Conservation (phyloP, 352 stramenopile species). For the Globisporangium takayamanum region DNA sequence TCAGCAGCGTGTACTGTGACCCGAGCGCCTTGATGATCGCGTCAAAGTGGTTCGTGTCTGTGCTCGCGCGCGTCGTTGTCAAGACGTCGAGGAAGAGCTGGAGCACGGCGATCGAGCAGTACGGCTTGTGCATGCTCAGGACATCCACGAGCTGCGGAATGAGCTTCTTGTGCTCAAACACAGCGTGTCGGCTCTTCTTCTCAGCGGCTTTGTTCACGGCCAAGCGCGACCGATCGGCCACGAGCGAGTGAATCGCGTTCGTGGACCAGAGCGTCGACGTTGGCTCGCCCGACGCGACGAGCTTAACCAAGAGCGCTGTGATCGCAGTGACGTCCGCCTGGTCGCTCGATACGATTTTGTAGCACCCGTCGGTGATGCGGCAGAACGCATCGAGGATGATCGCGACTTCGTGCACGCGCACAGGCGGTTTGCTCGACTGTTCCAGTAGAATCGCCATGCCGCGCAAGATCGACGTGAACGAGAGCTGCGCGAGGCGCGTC, state of each 20-base stretch:
- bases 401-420: conserved; percentile 56
- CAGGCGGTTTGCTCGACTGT: conserved; percentile 53
- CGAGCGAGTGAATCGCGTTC: conserved; percentile 54
- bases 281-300: conserved; percentile 40
- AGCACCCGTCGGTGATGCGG: conserved; percentile 66
- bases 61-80: conserved; percentile 48
- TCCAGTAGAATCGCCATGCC: conserved; percentile 59
- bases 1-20: conserved; percentile 35
- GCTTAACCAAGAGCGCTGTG: conserved; percentile 33
- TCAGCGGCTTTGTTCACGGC: conserved; percentile 36
- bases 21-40: conserved; percentile 58
- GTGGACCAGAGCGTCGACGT: conserved; percentile 56
- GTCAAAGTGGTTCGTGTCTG: conserved; percentile 75
- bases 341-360: conserved; percentile 45
- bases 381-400: conserved; percentile 70
- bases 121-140: conserved; percentile 39
- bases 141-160: conserved; percentile 47
- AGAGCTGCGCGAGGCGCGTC: conserved; percentile 45
- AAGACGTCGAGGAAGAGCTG: conserved; percentile 61
- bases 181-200: conserved; percentile 46
- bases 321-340: conserved; percentile 36
- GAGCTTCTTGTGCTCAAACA: conserved; percentile 63
- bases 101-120: conserved; percentile 48
- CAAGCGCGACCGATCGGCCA: conserved; percentile 40
- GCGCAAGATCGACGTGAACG: conserved; percentile 41